Base-by-base conservation (phyloP, 2,329 filamentous ascomycete species). In the Cladosporium sp. region DNA sequence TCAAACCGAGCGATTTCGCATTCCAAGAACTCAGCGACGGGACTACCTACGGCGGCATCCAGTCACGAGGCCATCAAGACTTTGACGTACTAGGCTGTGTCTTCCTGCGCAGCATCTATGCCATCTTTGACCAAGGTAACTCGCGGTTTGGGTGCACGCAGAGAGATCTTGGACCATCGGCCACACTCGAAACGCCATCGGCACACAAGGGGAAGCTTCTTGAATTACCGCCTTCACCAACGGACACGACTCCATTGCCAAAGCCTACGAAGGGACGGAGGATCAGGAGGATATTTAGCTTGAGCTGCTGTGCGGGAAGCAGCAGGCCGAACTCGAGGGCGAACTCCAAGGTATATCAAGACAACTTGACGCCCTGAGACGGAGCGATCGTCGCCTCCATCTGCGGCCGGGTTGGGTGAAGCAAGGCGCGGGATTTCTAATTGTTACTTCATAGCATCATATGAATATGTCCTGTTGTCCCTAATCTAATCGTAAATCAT, bases 51-150 rank as follows among this genome's bases (percentile, higher is more conserved):
- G 87, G 86, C 5, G 85, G 84, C 2, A 83, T 89, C 34, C 86
- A 89, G 74, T 85, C 81, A 51, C 79, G 84, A 42, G 85, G 85
- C 3, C 72, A 75, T 55, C 74, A 82, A 69, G 67, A 74, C 2
- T 85, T 88, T 65, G 85, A 88, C 67, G 87, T 89, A 43, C 30
- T 58, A 7, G 55, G 55, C 2, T 58, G 49, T 15, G 55, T 58
- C 1, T 86, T 86, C 67, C 71, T 89, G 71, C 87, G 87, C 76
- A 82, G 79, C 22, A 75, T 87, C 58, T 89, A 89, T 67, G 84
- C 82, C 58, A 79, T 88, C 59, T 88, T 87, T 70, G 85, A 88
- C 66, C 78, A 82, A 54, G 84, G 62, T 15, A 64, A 62, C 25
- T 39, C 56, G 2, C 59, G 57, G 14, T 64, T 64, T 28, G 62